phyloP scores from a whole-genome alignment of 768 basidiomycete species.

The Botryobasidium botryosum region DNA sequence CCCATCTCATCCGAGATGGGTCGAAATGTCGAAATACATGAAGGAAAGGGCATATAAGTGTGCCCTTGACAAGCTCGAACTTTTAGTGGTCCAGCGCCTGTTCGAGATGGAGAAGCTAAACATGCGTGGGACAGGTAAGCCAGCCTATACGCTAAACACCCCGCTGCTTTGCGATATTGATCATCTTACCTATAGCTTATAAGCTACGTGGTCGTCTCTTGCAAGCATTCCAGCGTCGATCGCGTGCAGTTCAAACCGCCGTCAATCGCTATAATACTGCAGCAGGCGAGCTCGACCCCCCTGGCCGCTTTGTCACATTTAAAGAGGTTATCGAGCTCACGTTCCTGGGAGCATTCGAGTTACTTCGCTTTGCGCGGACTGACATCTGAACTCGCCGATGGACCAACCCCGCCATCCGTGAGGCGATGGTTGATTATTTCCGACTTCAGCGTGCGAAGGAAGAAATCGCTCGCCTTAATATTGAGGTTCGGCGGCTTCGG shows the following conservation, averaged over 20 bases:
- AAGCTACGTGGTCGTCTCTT: neutral
- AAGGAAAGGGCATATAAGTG: neutral
- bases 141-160: neutral
- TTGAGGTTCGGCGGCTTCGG: too few species aligned
- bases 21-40: neutral
- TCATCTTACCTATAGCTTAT: neutral
- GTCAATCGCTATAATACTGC: neutral
- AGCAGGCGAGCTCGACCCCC: neutral
- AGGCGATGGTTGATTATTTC: neutral
- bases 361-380: neutral
- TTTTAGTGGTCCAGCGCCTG: neutral
- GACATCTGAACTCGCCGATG: neutral
- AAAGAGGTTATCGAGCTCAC: neutral
- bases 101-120: constrained; percentile 6
- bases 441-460: neutral
- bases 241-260: neutral
- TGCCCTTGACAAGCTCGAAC: neutral
- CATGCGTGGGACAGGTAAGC: constrained; percentile 2
- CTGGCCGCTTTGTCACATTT: neutral
- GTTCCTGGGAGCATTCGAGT: neutral
- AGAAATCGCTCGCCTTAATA: neutral
- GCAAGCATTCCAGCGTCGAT: neutral
- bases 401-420: neutral
- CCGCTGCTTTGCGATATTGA: neutral
- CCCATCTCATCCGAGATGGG: neutral